These are phyloP conservation scores for Candida labiduridarum DNA, from an alignment of 1,139 yeast species.

Conservation along the genomic window DNA sequence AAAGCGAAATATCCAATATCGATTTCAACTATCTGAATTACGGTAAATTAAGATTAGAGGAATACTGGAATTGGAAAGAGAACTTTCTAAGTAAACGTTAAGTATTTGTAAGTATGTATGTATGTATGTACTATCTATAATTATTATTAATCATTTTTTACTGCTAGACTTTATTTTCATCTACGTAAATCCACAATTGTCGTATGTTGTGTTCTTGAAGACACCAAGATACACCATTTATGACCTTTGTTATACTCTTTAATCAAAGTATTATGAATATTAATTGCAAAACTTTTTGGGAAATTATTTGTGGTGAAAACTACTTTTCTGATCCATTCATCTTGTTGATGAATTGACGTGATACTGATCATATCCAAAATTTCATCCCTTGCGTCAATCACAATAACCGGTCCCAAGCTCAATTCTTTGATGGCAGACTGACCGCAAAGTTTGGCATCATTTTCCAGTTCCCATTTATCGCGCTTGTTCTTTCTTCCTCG, in stretches of 20 bases:
- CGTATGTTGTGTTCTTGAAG: conserved; percentile 73
- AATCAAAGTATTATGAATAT: conserved; percentile 67
- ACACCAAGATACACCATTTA: conserved; percentile 71
- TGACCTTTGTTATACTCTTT: conserved; percentile 75
- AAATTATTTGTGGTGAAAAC: conserved; percentile 59
- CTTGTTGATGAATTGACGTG: conserved; percentile 74
- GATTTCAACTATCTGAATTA: conserved; percentile 74
- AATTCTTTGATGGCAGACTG: conserved; percentile 55
- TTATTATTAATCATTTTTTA: neutral
- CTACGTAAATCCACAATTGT: conserved; percentile 68
- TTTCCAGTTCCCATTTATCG: conserved; percentile 81
- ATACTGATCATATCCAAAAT: conserved; percentile 78
- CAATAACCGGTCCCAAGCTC: conserved; percentile 67
- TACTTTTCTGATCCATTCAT: conserved; percentile 87
- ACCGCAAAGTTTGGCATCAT: conserved; percentile 66
- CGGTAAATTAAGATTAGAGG: conserved; percentile 60
- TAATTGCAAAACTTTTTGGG: conserved; percentile 76
- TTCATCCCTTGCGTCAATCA: conserved; percentile 81
- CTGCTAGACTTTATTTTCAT: conserved; percentile 21
- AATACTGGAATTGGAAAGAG: conserved; percentile 71
- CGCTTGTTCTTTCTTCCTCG: conserved; percentile 73
- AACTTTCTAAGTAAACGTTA: conserved; percentile 12
- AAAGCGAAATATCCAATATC: conserved; percentile 67
- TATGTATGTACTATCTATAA: conserved; percentile 6
- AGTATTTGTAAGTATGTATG: neutral